Evolutionary conservation across 768 basidiomycete species (phyloP), one percentile per base, ranked within the genome.

Genomic region (Suillus lakei): DNA sequence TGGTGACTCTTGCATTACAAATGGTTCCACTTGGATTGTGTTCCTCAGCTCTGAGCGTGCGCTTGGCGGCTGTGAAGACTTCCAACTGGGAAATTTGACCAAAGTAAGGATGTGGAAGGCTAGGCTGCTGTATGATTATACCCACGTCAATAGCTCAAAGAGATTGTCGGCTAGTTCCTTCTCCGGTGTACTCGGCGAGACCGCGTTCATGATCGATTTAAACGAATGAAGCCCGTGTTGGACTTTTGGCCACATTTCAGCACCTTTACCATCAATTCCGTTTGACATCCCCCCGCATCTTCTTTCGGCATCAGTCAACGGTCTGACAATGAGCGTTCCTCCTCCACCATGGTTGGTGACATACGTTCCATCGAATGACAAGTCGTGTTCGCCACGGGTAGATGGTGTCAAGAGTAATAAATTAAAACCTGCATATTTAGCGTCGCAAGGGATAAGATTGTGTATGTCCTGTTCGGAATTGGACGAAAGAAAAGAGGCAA

Each of bases 381-480:
- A 71, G 39, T 70, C 55, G 51, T 61, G 21, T 54, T 59, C 56
- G 43, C 61, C 41, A 10, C 62, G 51, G 3, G 59, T 2, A 23
- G 46, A 41, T 2, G 88, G 85, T 28, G 84, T 79, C 64, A 95
- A 80, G 65, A 93, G 84, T 65, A 93, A 80, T 34, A 94, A 74
- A 76, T 94, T 95, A 83, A 95, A 95, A 3, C 93, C 93, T 55
- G 92, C 90, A 73, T 88, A 93, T 36, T 79, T 75, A 18, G 82
- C 78, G 66, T 86, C 83, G 62, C 76, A 74, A 66, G 82, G 79
- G 59, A 83, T 76, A 62, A 88, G 79, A 70, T 72, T 78, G 61
- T 79, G 78, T 46, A 84, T 77, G 72, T 86, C 81, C 60, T 83
- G 82, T 68, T 86, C 81, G 58, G 82, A 76, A 73, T 84, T 78